Percentiles rank a stretch among this genome's conserved stretches.
These are phyloP conservation scores for Macrophomina tecta DNA, from an alignment of 2,329 filamentous ascomycete genomes.

Conservation along the genomic window DNA sequence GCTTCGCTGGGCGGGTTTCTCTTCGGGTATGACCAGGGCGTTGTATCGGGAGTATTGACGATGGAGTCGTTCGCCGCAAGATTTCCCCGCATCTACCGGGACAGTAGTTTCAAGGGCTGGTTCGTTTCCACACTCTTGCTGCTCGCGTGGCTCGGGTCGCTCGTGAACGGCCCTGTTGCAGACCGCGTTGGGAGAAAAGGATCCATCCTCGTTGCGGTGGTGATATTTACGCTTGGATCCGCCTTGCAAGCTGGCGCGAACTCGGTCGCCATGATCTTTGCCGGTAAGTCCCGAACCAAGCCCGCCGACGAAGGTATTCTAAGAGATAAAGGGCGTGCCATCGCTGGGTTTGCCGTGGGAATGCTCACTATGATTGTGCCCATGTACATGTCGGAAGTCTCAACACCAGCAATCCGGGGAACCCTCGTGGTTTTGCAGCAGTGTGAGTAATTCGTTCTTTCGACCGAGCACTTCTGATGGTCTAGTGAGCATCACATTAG, in stretches of 20 bases:
- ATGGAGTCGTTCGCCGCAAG: conserved; percentile 51
- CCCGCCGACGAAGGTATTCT: conserved; percentile 56
- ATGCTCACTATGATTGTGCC: conserved; percentile 63
- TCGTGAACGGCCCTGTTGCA: conserved; percentile 8
- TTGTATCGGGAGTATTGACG: conserved; percentile 70
- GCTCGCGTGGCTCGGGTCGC: conserved; percentile 6
- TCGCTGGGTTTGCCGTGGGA: conserved; percentile 70
- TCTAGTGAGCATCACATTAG: conserved; percentile 55
- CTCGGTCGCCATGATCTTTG: conserved; percentile 7
- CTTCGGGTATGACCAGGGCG: conserved; percentile 51
- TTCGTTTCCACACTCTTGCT: conserved; percentile 15
- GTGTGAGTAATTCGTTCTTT: conserved; percentile 41
- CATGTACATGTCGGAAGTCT: conserved; percentile 40
- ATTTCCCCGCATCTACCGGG: conserved; percentile 5
- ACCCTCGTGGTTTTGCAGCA: conserved; percentile 62
- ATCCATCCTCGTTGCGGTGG: conserved; percentile 7
- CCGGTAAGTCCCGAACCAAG: not conserved
- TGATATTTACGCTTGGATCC: conserved; percentile 9
- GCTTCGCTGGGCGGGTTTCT: conserved; percentile 10
- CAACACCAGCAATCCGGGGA: conserved; percentile 1
- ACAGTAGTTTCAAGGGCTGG: conserved; percentile 19
- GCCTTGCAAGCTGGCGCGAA: conserved; percentile 5
- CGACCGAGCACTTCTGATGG: not conserved
- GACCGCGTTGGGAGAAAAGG: conserved; percentile 8
- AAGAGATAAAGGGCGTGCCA: conserved; percentile 65